These are phyloP conservation scores for Boletus smithii DNA, from an alignment of 1,284 basidiomycete species.

Conservation along the genomic window DNA sequence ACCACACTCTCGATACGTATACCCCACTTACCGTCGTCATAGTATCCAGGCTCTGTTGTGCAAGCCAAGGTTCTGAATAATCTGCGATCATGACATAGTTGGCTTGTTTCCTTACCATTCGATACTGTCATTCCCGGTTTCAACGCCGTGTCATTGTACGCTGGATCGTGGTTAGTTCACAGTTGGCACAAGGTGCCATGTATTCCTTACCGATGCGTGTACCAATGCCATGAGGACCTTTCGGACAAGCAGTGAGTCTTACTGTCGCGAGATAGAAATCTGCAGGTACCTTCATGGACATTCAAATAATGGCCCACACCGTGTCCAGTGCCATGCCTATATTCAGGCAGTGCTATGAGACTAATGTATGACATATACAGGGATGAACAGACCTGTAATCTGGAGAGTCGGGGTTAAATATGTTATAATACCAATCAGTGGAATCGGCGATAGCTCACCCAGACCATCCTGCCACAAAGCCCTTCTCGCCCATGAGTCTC, in stretches of 20 bases:
- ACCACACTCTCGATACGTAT: constrained; percentile 93
- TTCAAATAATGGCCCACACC: constrained; percentile 92
- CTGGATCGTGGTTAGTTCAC: constrained; percentile 33
- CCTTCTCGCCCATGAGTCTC: constrained; percentile 83
- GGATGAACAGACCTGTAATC: constrained; percentile 41
- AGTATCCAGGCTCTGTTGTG: constrained; percentile 82
- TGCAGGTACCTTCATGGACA: constrained; percentile 74
- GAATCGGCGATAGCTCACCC: constrained; percentile 43
- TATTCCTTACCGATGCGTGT: constrained; percentile 58
- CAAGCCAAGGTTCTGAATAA: background rate
- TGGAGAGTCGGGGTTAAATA: constrained; percentile 17
- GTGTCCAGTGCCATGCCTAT: constrained; percentile 87
- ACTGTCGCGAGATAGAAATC: background rate
- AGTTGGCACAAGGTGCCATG: background rate
- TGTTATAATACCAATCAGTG: background rate
- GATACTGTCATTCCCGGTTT: constrained; percentile 87
- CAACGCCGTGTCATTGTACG: constrained; percentile 65
- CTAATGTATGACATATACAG: background rate
- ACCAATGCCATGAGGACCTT: constrained; percentile 84
- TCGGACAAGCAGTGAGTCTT: constrained; percentile 1
- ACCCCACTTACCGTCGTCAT: constrained; percentile 88
- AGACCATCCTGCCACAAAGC: constrained; percentile 91
- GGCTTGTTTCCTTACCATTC: constrained; percentile 51
- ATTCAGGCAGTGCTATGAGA: constrained; percentile 1
- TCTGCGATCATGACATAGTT: background rate